A percentile compares a stretch with the other conserved stretches of the same genome.
phyloP scores from a whole-genome alignment of 2,329 filamentous ascomycete species.

The Neonectria magnoliae region DNA sequence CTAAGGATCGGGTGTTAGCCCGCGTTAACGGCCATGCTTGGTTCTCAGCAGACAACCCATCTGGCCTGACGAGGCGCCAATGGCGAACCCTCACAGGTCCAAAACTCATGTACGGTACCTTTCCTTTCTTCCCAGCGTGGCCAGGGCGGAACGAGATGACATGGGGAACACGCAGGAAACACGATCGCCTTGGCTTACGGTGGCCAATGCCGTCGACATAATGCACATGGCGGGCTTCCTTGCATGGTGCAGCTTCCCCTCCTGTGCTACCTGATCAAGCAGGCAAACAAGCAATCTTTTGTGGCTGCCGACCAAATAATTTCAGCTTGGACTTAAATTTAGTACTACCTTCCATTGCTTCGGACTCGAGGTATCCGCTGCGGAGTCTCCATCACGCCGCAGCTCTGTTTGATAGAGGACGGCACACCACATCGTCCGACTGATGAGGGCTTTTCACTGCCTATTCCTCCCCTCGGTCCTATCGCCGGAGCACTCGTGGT shows the following conservation, averaged over 20 bases:
- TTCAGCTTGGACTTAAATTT: neutral
- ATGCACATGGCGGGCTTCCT: constrained; percentile 33
- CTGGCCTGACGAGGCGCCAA: neutral
- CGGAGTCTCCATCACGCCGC: constrained; percentile 34
- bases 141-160: constrained; percentile 22
- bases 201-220: constrained; percentile 32
- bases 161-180: constrained; percentile 31
- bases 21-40: constrained; percentile 1
- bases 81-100: constrained; percentile 4
- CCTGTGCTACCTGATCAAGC: constrained; percentile 20
- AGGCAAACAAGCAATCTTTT: neutral
- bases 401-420: constrained; percentile 27
- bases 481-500: constrained; percentile 16
- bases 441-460: constrained; percentile 27
- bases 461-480: constrained; percentile 26
- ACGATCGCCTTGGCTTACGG: constrained; percentile 28
- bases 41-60: constrained; percentile 2
- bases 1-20: constrained; percentile 5
- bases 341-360: no score
- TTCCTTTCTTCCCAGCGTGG: constrained; percentile 6
- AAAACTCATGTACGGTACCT: constrained; percentile 10
- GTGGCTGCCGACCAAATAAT: neutral
- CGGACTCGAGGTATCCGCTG: constrained; percentile 11
- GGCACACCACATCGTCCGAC: constrained; percentile 21
- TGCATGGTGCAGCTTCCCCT: constrained; percentile 37